These are phyloP conservation scores for Syzygium malaccense DNA, from an alignment of 441 rosid genomes.

Conservation along the genomic window DNA sequence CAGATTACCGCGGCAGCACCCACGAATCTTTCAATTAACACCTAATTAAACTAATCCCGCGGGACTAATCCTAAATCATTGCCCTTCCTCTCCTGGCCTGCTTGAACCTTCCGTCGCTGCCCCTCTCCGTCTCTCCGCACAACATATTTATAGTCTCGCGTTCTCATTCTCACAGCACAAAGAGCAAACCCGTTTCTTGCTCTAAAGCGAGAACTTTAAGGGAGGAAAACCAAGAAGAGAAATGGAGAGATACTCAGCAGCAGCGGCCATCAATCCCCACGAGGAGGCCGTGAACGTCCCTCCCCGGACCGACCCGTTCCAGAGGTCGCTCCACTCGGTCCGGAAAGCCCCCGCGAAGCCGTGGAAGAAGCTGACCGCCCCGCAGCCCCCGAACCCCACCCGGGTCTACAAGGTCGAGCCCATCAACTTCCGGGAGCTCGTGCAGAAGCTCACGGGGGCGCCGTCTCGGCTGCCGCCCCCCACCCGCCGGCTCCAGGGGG, in stretches of 20 bases:
- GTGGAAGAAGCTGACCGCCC: constrained; percentile 9
- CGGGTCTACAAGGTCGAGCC: constrained; percentile 14
- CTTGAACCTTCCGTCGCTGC: not conserved
- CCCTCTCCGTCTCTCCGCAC: not conserved
- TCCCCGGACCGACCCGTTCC: not conserved
- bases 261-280: not conserved
- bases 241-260: not conserved
- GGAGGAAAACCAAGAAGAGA: not conserved
- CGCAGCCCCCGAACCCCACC: constrained; percentile 3
- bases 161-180: not conserved
- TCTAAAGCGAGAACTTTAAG: not conserved
- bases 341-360: constrained; percentile 8
- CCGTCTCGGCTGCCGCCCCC: not conserved
- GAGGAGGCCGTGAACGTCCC: not conserved
- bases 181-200: not conserved
- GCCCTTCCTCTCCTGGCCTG: not conserved
- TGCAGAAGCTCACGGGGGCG: constrained; percentile 14
- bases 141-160: not conserved
- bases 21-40: not conserved
- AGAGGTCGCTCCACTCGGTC: constrained; percentile 4
- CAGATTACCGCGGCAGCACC: not conserved
- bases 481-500: not conserved
- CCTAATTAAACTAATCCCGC: not conserved
- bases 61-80: not conserved
- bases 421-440: constrained; percentile 11